phyloP scores from a whole-genome alignment of 441 rosid species.

The Raphanus hybrid region DNA sequence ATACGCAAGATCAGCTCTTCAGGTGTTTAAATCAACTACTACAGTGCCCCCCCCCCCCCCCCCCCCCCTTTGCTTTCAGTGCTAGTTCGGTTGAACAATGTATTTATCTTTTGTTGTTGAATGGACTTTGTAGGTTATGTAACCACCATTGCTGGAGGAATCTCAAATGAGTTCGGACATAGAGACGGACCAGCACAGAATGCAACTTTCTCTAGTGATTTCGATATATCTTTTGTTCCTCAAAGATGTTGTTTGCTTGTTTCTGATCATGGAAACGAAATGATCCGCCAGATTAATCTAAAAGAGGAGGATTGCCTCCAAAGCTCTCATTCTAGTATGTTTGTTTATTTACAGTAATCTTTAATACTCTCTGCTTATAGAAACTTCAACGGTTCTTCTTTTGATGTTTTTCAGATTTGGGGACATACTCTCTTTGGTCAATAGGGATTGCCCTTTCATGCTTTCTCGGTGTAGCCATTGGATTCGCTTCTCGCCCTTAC shows the following conservation, averaged over 20 bases:
- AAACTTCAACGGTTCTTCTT: slow-evolving; percentile 10
- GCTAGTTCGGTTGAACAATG: background rate
- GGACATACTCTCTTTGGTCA: slow-evolving; percentile 53
- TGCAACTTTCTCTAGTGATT: slow-evolving; percentile 67
- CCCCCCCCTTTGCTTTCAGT: background rate
- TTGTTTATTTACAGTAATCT: background rate
- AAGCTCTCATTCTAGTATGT: slow-evolving; percentile 52
- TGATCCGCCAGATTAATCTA: slow-evolving; percentile 62
- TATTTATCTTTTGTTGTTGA: background rate
- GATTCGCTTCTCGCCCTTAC: slow-evolving; percentile 52
- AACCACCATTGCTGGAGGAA: slow-evolving; percentile 69
- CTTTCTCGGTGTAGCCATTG: slow-evolving; percentile 54
- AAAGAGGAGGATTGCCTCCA: slow-evolving; percentile 62
- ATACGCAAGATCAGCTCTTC: slow-evolving; percentile 66
- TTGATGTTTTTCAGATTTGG: slow-evolving; percentile 50
- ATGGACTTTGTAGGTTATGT: slow-evolving; percentile 47
- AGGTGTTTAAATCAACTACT: slow-evolving; percentile 49
- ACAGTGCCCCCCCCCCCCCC: too few species aligned
- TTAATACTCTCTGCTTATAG: background rate
- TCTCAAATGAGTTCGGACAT: slow-evolving; percentile 44
- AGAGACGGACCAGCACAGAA: slow-evolving; percentile 71
- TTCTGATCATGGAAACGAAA: slow-evolving; percentile 55
- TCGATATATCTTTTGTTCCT: slow-evolving; percentile 57
- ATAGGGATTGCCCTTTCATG: slow-evolving; percentile 58
- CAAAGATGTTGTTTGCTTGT: slow-evolving; percentile 52